Percentiles rank a stretch among this genome's conserved stretches.
phyloP scores from a whole-genome alignment of 129 eudicot genomes.

The Smallanthus sonchifolius region DNA sequence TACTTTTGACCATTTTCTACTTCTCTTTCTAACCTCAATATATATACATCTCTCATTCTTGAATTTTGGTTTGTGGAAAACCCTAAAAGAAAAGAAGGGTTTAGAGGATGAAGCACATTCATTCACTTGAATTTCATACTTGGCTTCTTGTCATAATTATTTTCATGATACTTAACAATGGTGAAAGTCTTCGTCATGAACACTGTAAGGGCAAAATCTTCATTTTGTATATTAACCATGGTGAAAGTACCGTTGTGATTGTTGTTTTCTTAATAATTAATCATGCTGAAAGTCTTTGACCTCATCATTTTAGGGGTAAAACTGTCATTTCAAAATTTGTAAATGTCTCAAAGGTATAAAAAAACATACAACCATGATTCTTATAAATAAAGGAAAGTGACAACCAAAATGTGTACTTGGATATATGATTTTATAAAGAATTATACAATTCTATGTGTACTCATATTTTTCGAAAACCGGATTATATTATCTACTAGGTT shows the following conservation, averaged over 20 bases:
- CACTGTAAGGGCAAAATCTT: conserved; percentile 28
- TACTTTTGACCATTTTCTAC: conserved; percentile 9
- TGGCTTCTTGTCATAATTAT: conserved; percentile 22
- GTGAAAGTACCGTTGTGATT: not conserved
- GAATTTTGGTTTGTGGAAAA: not conserved
- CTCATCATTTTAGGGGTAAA: too few relatives aligned
- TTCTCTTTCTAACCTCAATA: not conserved
- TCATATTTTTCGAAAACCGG: too few relatives aligned
- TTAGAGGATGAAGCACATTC: conserved; percentile 32
- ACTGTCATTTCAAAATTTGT: not conserved
- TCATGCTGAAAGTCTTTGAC: not conserved
- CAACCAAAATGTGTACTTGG: not conserved
- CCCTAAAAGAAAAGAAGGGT: not conserved
- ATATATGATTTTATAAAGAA: too few relatives aligned
- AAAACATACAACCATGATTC: not conserved
- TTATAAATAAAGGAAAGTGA: not conserved
- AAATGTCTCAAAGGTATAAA: not conserved
- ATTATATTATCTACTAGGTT: too few relatives aligned
- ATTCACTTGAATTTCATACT: conserved; percentile 11
- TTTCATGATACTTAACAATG: conserved; percentile 37
- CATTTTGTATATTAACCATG: not conserved
- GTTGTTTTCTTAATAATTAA: conserved; percentile 26
- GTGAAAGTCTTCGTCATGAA: conserved; percentile 31
- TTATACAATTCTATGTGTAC: too few relatives aligned
- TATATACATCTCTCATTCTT: not conserved